Conservation (phyloP, 192 early-diverging fungal genomes). For the Piromyces sp. region DNA sequence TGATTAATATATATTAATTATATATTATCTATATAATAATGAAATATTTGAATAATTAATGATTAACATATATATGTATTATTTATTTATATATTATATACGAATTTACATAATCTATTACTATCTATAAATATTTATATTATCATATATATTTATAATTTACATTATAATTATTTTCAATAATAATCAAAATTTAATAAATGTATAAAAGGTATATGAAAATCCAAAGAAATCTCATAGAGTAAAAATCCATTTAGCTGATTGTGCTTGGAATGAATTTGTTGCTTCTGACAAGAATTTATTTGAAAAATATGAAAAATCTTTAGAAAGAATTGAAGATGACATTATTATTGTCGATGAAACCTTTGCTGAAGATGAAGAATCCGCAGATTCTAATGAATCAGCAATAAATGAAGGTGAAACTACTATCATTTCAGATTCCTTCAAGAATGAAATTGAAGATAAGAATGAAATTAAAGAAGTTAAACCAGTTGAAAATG, state of each 20-base stretch:
- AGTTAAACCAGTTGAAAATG: neutral
- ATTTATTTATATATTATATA: no score
- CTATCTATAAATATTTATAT: no score
- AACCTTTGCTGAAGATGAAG: neutral
- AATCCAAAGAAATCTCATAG: neutral
- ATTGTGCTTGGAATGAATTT: neutral
- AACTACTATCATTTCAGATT: neutral
- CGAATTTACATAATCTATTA: no score
- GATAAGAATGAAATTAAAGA: neutral
- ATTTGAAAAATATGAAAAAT: neutral
- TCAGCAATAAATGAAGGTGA: neutral
- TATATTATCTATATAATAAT: no score
- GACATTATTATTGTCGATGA: neutral
- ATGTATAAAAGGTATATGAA: neutral
- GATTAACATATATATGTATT: no score
- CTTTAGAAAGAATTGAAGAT: neutral
- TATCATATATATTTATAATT: no score
- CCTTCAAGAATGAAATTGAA: neutral
- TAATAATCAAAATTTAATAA: neutral
- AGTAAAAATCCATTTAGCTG: neutral
- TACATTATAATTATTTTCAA: no score
- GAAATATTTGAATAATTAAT: no score
- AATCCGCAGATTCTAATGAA: neutral
- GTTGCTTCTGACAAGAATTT: neutral
- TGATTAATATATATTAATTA: no score